phyloP scores from a whole-genome alignment of 805 yeast species.

The Spathaspora gorwiae region DNA sequence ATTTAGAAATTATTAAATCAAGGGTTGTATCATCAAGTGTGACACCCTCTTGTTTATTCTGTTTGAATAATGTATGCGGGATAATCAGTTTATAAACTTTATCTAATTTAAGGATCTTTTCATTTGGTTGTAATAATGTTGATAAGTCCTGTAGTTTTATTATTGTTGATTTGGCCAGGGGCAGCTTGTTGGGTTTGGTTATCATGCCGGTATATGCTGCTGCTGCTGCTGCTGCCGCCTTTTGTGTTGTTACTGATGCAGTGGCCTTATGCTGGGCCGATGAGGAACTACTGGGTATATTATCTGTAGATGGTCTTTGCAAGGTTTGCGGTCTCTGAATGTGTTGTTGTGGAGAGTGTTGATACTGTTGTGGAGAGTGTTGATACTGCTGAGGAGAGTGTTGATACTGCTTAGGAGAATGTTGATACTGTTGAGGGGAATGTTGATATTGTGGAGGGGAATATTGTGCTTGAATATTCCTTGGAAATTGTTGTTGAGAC shows the following conservation, averaged over 20 bases:
- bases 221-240: background rate
- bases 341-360: background rate
- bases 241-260: background rate
- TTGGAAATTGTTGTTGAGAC: too few relatives aligned
- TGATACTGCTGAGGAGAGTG: background rate
- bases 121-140: constrained; percentile 24
- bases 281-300: background rate
- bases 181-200: too few relatives aligned
- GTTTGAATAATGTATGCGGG: constrained; percentile 8
- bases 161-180: background rate
- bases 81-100: constrained; percentile 34
- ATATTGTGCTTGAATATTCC: background rate
- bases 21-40: constrained; percentile 26
- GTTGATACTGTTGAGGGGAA: background rate
- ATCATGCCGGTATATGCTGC: background rate
- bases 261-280: background rate
- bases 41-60: background rate
- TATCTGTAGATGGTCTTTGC: background rate
- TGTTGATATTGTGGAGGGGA: background rate
- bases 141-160: constrained; percentile 33
- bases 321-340: background rate
- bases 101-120: constrained; percentile 39
- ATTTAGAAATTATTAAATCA: constrained; percentile 25
- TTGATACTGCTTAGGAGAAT: background rate
- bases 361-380: background rate